Base-by-base conservation (phyloP, 176 grass and related monocot species). In the Secale cereale region DNA sequence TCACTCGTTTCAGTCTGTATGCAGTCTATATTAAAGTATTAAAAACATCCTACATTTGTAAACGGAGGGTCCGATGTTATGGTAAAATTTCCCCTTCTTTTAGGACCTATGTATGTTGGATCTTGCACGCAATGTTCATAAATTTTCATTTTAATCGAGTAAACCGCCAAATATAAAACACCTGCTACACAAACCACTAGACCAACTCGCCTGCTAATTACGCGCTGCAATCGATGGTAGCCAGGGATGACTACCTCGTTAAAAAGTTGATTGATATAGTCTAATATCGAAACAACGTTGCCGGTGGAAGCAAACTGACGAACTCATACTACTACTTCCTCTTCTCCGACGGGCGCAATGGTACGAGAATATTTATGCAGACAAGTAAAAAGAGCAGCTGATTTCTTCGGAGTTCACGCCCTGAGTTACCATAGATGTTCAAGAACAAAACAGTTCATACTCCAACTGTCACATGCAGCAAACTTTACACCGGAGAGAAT, bases 401-500 rank as follows among this genome's bases (percentile, higher is more conserved):
- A 15, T 20, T n/a, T 57, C 30, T 35, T 59, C 17, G 0, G 0
- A 31, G 17, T 3, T 48, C 3, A 1, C 72, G 61, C 23, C 14
- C 4, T n/a, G 22, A 62, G 19, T 19, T 61, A 7, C 7, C 56
- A 60, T 40, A 20, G 57, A 78, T 62, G 77, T 2, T 23, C 33
- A 63, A 1, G 36, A 64, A 29, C 78, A 46, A n/a, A 45, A 65
- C 16, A 10, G 36, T 22, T 65, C 68, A 36, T 40, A 40, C 68
- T 23, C 17, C 23, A 0, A 45, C 78, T 45, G 60, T 65, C 59
- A 65, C 78, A 45, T 65, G 78, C 26, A 79, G 1, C 26, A 30
- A 31, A 30, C 40, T 79, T 65, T 65, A 79, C 78, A 79, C 36
- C 11, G 76, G 56, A 78, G 76, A 25, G 20, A 79, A 45, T 79